Evolutionary conservation across 2,329 filamentous ascomycete genomes (phyloP), one percentile per base, ranked within the genome.

Genomic region (Neurospora sp.): DNA sequence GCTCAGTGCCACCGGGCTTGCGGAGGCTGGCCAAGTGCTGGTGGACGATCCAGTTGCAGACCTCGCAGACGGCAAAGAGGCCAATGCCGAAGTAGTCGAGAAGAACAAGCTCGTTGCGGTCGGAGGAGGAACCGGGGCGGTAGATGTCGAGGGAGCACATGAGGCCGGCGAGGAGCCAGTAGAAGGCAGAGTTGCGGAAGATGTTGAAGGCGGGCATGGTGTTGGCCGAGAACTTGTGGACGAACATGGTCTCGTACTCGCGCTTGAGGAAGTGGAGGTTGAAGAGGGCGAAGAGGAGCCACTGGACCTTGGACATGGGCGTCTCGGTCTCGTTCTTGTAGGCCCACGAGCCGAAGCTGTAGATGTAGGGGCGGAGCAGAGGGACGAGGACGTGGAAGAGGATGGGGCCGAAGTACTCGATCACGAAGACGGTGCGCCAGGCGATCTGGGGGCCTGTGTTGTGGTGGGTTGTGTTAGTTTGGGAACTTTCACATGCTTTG

Each of bases 201-300:
- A 99, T 92, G 84, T 97, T 97, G 78, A 82, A 83, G 70, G 87
- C 86, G 19, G 96, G 96, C 96, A 99, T 99, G 67, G 96, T 99
- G 77, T 91, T 92, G 72, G 91, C 89, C 70, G 93, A 95, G 85
- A 99, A 99, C 79, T 92, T 93, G 85, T 99, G 96, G 72, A 99
- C 87, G 79, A 96, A 97, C 72, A 97, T 78, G 0, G 96, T 98
- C 83, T 99, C 96, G 74, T 92, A 86, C 83, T 99, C 96, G 78
- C 96, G 93, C 87, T 99, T 99, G 79, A 92, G 74, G 81, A 97
- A 99, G 84, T 99, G 96, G 12, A 91, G 80, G 70, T 89, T 83
- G 76, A 97, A 88, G 79, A 97, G 87, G 71, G 83, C 82, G 78
- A 93, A 91, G 67, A 90, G 86, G 68, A 97, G 84, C 75, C 86